phyloP scores from a whole-genome alignment of 148 eudicot species.

The Camellia japonica region DNA sequence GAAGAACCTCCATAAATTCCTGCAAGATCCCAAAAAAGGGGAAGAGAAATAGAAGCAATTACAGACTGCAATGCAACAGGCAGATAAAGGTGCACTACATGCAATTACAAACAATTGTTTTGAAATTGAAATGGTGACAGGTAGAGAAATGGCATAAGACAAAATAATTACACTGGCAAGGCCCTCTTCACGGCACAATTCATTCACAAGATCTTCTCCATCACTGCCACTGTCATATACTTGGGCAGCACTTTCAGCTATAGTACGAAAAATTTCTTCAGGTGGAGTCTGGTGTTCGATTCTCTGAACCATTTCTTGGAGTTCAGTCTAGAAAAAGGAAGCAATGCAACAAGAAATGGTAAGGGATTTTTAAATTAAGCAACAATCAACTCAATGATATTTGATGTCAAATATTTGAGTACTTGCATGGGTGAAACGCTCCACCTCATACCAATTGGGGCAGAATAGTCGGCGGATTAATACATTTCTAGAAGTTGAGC shows the following conservation, averaged over 20 bases:
- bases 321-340: conserved; percentile 28
- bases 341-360: conserved; percentile 2
- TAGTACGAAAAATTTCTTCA: conserved; percentile 31
- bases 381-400: neutral
- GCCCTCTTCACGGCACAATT: conserved; percentile 30
- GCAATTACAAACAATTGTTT: neutral
- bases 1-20: conserved; percentile 41
- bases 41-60: neutral
- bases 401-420: neutral
- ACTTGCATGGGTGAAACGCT: neutral
- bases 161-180: conserved; percentile 31
- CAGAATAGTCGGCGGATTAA: neutral
- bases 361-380: neutral
- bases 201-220: conserved; percentile 26
- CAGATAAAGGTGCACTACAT: neutral
- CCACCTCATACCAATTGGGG: too few species aligned
- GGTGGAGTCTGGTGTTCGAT: conserved; percentile 35
- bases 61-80: neutral
- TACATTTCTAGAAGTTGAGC: neutral
- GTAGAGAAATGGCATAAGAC: neutral
- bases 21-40: conserved; percentile 5
- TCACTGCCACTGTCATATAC: conserved; percentile 11
- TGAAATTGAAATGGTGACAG: neutral
- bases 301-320: conserved; percentile 33
- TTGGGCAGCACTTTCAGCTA: conserved; percentile 27